Percentiles rank a stretch among this genome's conserved stretches.
These are phyloP conservation scores for Fagopyrum tataricum DNA, from an alignment of 148 eudicot species.

Conservation along the genomic window DNA sequence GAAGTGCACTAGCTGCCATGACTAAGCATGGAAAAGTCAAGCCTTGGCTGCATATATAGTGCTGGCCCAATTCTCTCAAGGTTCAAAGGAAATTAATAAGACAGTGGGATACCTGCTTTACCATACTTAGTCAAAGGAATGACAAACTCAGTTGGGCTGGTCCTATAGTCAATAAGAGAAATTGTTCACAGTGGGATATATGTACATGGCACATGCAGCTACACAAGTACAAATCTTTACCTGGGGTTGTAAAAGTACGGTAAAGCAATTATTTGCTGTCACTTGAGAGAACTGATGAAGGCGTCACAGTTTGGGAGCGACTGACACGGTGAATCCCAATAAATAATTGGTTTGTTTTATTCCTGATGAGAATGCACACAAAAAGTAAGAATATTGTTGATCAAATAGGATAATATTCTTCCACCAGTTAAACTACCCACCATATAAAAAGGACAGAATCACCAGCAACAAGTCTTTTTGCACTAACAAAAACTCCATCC, in stretches of 20 bases:
- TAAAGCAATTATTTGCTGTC: constrained; percentile 58
- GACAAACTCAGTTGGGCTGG: constrained; percentile 53
- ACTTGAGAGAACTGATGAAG: constrained; percentile 57
- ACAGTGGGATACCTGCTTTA: constrained; percentile 45
- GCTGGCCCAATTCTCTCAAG: constrained; percentile 58
- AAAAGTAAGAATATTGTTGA: neutral
- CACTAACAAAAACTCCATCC: constrained; percentile 59
- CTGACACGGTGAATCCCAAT: constrained; percentile 53
- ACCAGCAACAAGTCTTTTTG: constrained; percentile 47
- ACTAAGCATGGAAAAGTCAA: constrained; percentile 59
- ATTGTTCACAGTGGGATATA: neutral
- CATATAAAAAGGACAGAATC: constrained; percentile 54
- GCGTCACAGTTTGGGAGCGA: constrained; percentile 53
- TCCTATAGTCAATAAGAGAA: constrained; percentile 23
- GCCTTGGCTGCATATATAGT: constrained; percentile 70
- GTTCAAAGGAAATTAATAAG: constrained; percentile 36
- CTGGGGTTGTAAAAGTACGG: constrained; percentile 56
- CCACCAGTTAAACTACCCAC: constrained; percentile 15
- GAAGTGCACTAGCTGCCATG: constrained; percentile 61
- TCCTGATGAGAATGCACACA: constrained; percentile 24
- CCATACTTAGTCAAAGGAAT: constrained; percentile 50
- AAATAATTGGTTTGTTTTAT: constrained; percentile 47
- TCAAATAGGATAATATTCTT: no score
- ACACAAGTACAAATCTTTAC: constrained; percentile 18
- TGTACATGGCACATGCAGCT: neutral